phyloP scores from a whole-genome alignment of 371 early-diverging fungal genomes.

The Apophysomyces elegans region DNA sequence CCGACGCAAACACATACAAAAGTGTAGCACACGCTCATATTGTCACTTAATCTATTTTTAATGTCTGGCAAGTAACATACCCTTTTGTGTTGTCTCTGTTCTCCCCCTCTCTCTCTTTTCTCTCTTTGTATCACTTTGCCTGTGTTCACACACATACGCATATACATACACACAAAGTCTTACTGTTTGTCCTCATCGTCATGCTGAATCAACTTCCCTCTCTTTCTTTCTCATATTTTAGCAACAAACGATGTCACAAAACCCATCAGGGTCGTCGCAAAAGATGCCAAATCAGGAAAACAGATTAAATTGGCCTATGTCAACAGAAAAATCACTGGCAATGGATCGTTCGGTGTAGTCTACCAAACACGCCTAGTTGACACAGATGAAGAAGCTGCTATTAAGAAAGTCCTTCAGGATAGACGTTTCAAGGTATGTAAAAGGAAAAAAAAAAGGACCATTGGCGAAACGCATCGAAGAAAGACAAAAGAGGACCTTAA shows the following conservation, averaged over 20 bases:
- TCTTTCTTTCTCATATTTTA: neutral
- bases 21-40: slow-evolving; percentile 2
- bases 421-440: slow-evolving; percentile 90
- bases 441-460: neutral
- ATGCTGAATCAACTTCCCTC: slow-evolving; percentile 4
- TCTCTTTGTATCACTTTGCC: too few relatives aligned
- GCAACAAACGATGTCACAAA: slow-evolving; percentile 10
- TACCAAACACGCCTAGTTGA: slow-evolving; percentile 90
- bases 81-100: neutral
- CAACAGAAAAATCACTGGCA: slow-evolving; percentile 91
- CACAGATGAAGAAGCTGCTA: slow-evolving; percentile 84
- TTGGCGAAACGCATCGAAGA: neutral
- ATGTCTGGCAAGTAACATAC: slow-evolving; percentile 8
- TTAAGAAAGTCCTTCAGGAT: slow-evolving; percentile 97
- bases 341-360: slow-evolving; percentile 97
- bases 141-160: too few relatives aligned
- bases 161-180: neutral
- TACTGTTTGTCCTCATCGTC: neutral
- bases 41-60: neutral
- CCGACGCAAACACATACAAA: neutral
- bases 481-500: neutral
- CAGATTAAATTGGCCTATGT: slow-evolving; percentile 85
- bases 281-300: slow-evolving; percentile 86
- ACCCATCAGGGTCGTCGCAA: slow-evolving; percentile 51
- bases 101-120: neutral